Evolutionary conservation across 1,284 basidiomycete genomes (phyloP).

Genomic region (Cerrena zonata): DNA sequence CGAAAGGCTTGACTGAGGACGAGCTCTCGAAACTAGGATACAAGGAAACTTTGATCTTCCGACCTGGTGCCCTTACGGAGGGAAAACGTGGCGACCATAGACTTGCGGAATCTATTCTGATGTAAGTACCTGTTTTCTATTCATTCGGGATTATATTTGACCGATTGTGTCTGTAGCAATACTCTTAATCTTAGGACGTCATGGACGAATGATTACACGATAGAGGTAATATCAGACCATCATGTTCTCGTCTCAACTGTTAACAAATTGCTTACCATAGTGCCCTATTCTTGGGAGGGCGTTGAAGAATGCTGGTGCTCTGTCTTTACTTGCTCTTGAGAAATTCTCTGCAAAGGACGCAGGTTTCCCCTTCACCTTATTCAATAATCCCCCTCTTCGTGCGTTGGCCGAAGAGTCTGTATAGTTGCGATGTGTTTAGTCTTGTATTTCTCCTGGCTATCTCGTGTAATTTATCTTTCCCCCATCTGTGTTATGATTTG

Average conservation of each 20-base stretch:
- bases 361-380: slow-evolving; percentile 3
- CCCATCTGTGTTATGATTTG: too few species aligned
- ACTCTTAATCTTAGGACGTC: slow-evolving; percentile 3
- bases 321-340: slow-evolving; percentile 9
- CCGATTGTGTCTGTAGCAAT: not conserved
- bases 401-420: not conserved
- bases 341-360: slow-evolving; percentile 1
- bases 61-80: slow-evolving; percentile 50
- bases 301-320: slow-evolving; percentile 10
- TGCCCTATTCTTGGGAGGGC: slow-evolving; percentile 6
- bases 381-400: slow-evolving; percentile 3
- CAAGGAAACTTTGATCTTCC: slow-evolving; percentile 60
- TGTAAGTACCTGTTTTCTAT: slow-evolving; percentile 29
- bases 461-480: too few species aligned
- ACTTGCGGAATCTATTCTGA: slow-evolving; percentile 34
- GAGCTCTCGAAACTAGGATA: slow-evolving; percentile 63
- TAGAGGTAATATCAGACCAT: not conserved
- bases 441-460: too few species aligned
- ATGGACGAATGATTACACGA: not conserved
- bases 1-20: slow-evolving; percentile 71
- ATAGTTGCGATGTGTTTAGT: too few species aligned
- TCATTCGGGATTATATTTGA: not conserved
- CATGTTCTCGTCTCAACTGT: not conserved
- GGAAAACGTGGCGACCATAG: slow-evolving; percentile 36
- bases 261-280: not conserved